Percentiles rank a stretch among this genome's conserved stretches.
These are phyloP conservation scores for Russula abietina DNA, from an alignment of 768 basidiomycete species.

Conservation along the genomic window DNA sequence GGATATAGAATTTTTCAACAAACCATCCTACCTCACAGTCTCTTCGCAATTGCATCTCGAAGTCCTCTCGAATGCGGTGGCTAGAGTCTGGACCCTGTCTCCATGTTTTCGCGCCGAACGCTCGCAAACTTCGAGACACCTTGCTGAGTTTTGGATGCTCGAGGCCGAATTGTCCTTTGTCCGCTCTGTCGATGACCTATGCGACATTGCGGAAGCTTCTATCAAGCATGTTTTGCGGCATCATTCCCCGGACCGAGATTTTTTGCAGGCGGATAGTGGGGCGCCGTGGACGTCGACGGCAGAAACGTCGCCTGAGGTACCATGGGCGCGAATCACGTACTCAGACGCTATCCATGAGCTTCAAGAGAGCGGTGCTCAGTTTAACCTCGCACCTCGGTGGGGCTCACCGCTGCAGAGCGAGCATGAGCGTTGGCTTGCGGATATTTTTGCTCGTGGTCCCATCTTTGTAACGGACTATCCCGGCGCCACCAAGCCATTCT, in stretches of 20 bases:
- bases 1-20: constrained; percentile 60
- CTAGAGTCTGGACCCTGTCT: constrained; percentile 85
- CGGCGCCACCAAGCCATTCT: constrained; percentile 79
- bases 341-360: constrained; percentile 65
- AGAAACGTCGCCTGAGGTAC: constrained; percentile 29
- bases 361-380: constrained; percentile 36
- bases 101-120: constrained; percentile 94
- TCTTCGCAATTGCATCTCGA: constrained; percentile 96
- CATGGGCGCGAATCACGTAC: constrained; percentile 77
- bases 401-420: constrained; percentile 76
- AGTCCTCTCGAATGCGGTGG: constrained; percentile 67
- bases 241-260: constrained; percentile 31
- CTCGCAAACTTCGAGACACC: constrained; percentile 81
- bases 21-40: constrained; percentile 81
- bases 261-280: constrained; percentile 40
- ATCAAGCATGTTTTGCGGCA: constrained; percentile 39
- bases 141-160: constrained; percentile 99
- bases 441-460: constrained; percentile 59
- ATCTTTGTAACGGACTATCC: constrained; percentile 94
- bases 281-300: constrained; percentile 35
- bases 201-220: constrained; percentile 50
- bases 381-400: constrained; percentile 57
- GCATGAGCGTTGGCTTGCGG: constrained; percentile 89
- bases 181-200: constrained; percentile 42
- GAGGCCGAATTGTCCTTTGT: constrained; percentile 87